phyloP scores from a whole-genome alignment of 768 basidiomycete species.

The Mycena alexandri region DNA sequence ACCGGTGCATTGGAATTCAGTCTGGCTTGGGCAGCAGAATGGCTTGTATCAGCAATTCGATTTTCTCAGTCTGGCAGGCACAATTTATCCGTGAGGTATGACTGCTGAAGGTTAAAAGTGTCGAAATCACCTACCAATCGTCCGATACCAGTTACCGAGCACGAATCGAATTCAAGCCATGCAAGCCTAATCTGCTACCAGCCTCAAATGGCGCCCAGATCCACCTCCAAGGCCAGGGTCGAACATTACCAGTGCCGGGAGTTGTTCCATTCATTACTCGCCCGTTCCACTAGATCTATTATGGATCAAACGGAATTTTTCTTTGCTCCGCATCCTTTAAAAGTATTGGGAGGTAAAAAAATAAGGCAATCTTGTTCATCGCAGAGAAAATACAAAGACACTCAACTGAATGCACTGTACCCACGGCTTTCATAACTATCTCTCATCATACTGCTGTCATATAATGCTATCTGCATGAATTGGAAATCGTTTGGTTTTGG shows the following conservation, averaged over 20 bases:
- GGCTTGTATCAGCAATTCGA: no score
- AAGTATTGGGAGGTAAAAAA: neutral
- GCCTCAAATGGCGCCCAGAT: neutral
- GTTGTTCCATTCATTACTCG: neutral
- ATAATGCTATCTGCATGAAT: slow-evolving; percentile 8
- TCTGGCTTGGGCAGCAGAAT: no score
- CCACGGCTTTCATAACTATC: slow-evolving; percentile 1
- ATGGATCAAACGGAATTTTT: neutral
- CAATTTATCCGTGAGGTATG: no score
- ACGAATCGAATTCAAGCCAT: neutral
- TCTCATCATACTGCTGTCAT: slow-evolving; percentile 3
- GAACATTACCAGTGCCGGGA: neutral
- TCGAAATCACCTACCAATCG: no score
- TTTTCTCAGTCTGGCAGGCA: no score
- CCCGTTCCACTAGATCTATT: neutral
- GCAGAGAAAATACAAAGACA: neutral
- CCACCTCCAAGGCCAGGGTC: neutral
- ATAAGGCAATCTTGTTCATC: neutral
- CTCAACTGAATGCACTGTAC: neutral
- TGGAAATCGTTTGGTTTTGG: neutral
- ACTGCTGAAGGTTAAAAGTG: no score
- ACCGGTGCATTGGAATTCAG: no score
- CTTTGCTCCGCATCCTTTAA: neutral
- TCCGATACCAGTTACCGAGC: no score
- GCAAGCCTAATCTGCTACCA: neutral